phyloP scores from a whole-genome alignment of 2,329 filamentous ascomycete genomes.

The Aspergillus carbonarius region DNA sequence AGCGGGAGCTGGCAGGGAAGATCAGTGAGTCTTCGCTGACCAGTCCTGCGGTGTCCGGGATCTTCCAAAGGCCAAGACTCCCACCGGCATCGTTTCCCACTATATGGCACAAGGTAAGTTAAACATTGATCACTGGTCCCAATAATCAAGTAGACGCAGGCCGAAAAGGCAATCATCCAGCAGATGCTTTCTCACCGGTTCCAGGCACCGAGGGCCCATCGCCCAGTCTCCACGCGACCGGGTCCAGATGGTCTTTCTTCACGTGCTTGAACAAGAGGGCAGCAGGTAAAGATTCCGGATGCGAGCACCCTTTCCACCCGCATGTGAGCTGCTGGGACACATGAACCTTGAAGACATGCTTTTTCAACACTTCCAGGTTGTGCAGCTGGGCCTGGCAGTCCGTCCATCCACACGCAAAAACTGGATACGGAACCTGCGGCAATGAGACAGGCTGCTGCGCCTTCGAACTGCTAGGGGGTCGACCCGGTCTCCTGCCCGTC shows the following conservation, averaged over 20 bases:
- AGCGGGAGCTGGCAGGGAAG: slow-evolving; percentile 34
- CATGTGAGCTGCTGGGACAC: slow-evolving; percentile 31
- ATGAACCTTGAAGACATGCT: slow-evolving; percentile 60
- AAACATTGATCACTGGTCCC: slow-evolving; percentile 15
- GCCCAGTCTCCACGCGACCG: slow-evolving; percentile 58
- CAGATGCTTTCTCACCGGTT: slow-evolving; percentile 52
- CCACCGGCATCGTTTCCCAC: slow-evolving; percentile 12
- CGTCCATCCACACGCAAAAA: slow-evolving; percentile 60
- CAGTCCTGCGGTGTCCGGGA: slow-evolving; percentile 40
- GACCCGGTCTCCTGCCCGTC: slow-evolving; percentile 19
- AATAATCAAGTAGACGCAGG: slow-evolving; percentile 3
- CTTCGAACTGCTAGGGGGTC: slow-evolving; percentile 18
- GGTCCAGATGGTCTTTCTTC: slow-evolving; percentile 51
- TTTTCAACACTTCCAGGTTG: slow-evolving; percentile 59
- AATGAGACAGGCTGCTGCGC: slow-evolving; percentile 19
- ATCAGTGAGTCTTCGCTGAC: slow-evolving; percentile 35
- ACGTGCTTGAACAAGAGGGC: slow-evolving; percentile 53
- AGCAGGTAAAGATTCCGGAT: slow-evolving; percentile 22
- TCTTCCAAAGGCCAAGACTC: slow-evolving; percentile 38
- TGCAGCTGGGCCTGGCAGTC: slow-evolving; percentile 59
- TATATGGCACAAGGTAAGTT: slow-evolving; percentile 12
- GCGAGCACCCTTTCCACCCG: slow-evolving; percentile 26
- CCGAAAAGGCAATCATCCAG: slow-evolving; percentile 25
- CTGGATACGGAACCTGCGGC: slow-evolving; percentile 27
- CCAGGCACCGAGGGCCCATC: slow-evolving; percentile 57